These are phyloP conservation scores for Polygonum aviculare DNA, from an alignment of 148 eudicot species.

Conservation along the genomic window DNA sequence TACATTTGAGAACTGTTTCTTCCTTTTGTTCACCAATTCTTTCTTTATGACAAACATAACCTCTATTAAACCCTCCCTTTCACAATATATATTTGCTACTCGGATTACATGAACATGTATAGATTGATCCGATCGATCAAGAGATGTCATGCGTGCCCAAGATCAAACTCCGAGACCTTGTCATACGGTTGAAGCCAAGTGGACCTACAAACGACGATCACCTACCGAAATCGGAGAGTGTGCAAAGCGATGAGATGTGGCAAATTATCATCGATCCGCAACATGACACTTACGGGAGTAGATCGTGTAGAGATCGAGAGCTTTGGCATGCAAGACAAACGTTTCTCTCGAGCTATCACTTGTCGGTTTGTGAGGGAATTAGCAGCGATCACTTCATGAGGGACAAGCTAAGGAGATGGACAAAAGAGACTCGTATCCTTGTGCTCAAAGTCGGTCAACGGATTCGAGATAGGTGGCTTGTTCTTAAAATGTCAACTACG, in stretches of 20 bases:
- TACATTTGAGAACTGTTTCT: background rate
- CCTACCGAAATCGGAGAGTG: background rate
- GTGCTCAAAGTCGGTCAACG: background rate
- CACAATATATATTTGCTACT: background rate
- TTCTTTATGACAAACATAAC: background rate
- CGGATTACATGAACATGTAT: background rate
- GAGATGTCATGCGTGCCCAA: background rate
- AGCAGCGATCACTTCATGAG: background rate
- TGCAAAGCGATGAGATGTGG: background rate
- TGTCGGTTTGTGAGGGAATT: background rate
- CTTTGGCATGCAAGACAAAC: background rate
- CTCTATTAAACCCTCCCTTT: background rate
- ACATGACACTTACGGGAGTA: background rate
- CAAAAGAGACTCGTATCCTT: background rate
- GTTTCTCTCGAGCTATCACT: background rate
- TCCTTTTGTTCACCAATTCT: background rate
- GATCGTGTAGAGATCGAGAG: background rate
- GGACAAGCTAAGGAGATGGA: background rate
- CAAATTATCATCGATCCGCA: background rate
- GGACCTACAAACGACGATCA: background rate
- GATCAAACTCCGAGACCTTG: background rate
- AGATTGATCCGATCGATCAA: background rate
- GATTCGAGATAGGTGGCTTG: background rate
- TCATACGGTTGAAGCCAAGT: background rate
- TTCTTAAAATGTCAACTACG: background rate